Percentiles rank a stretch among this genome's conserved stretches.
Evolutionary conservation across 805 yeast genomes (phyloP).

Genomic region (Hanseniaspora singularis): DNA sequence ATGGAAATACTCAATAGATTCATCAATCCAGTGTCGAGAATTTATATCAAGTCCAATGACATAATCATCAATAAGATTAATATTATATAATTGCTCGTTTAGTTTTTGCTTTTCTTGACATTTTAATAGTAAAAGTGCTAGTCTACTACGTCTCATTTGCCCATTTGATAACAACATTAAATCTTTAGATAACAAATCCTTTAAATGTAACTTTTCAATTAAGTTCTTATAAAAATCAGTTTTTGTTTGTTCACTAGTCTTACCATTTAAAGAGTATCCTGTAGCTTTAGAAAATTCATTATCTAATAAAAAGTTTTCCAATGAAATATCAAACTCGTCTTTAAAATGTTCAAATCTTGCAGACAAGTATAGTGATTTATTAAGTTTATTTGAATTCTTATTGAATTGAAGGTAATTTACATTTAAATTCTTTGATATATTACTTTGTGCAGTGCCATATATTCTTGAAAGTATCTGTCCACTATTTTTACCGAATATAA

Average conservation of each 20-base stretch:
- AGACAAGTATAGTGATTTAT: conserved; percentile 54
- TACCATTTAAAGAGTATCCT: conserved; percentile 2
- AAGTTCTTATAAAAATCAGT: conserved; percentile 32
- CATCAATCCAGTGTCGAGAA: conserved; percentile 50
- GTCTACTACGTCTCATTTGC: conserved; percentile 78
- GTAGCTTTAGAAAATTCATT: conserved; percentile 6
- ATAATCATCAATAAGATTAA: conserved; percentile 74
- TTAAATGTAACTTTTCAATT: conserved; percentile 41
- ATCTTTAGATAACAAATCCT: conserved; percentile 56
- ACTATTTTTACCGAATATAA: too few species aligned
- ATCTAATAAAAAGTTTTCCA: conserved; percentile 5
- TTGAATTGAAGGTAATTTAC: conserved; percentile 11
- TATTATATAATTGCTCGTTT: neutral
- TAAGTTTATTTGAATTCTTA: conserved; percentile 5
- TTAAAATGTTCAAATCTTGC: conserved; percentile 83
- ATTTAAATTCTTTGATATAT: neutral
- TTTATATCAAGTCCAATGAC: conserved; percentile 79
- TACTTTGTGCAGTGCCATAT: neutral
- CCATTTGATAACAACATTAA: conserved; percentile 85
- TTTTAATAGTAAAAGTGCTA: conserved; percentile 60
- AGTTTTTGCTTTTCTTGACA: conserved; percentile 39
- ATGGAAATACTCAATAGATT: conserved; percentile 21
- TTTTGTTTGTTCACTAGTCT: conserved; percentile 29
- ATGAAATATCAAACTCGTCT: conserved; percentile 57
- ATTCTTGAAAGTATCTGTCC: neutral